phyloP scores from a whole-genome alignment of 2,329 filamentous ascomycete species.

The Cercospora janseana region DNA sequence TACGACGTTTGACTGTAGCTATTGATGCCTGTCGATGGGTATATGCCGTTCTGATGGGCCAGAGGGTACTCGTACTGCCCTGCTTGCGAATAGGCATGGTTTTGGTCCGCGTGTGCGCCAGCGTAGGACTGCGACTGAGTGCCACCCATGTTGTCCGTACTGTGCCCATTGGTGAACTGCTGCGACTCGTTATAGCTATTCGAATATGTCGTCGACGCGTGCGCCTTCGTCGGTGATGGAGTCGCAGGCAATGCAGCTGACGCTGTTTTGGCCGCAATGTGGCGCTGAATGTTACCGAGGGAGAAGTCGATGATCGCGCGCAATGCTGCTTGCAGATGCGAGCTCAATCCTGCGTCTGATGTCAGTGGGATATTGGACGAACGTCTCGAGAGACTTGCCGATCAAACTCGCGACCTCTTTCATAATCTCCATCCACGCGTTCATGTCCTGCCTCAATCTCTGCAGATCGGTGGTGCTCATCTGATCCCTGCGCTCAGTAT shows the following conservation, averaged over 20 bases:
- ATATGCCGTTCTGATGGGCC: slow-evolving; percentile 19
- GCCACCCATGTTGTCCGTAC: slow-evolving; percentile 11
- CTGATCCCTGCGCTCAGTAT: slow-evolving; percentile 64
- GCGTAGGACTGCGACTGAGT: slow-evolving; percentile 22
- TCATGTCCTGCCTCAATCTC: slow-evolving; percentile 65
- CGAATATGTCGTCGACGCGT: slow-evolving; percentile 17
- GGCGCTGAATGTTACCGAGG: slow-evolving; percentile 48
- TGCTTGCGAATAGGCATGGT: slow-evolving; percentile 18
- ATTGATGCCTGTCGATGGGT: slow-evolving; percentile 14
- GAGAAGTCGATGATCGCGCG: slow-evolving; percentile 50
- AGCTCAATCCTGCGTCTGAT: slow-evolving; percentile 40
- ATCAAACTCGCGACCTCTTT: slow-evolving; percentile 64
- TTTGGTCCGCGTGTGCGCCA: slow-evolving; percentile 26
- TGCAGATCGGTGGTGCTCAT: slow-evolving; percentile 59
- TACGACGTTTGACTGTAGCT: slow-evolving; percentile 21
- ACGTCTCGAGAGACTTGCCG: slow-evolving; percentile 52
- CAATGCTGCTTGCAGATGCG: slow-evolving; percentile 50
- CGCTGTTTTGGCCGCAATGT: slow-evolving; percentile 43
- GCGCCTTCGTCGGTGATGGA: slow-evolving; percentile 18
- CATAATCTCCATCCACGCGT: slow-evolving; percentile 66
- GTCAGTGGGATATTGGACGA: neutral
- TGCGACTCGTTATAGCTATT: slow-evolving; percentile 9
- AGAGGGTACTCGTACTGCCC: slow-evolving; percentile 18
- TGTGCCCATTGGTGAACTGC: slow-evolving; percentile 19
- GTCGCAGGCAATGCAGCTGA: slow-evolving; percentile 45